Evolutionary conservation across 2,329 filamentous ascomycete genomes (phyloP).

Genomic region (Coniella vitis): DNA sequence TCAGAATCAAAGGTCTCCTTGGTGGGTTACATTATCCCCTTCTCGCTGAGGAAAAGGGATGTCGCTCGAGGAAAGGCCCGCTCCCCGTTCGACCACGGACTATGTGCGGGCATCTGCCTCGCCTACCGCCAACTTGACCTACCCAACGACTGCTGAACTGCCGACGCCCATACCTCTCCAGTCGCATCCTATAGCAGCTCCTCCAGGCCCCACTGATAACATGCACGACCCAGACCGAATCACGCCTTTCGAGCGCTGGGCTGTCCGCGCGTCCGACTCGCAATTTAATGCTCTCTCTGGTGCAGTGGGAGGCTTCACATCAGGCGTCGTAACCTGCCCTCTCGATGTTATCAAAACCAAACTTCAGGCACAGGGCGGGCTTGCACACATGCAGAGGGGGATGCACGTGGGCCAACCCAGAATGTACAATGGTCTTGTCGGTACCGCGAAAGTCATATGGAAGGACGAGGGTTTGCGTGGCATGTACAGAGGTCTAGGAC

Average conservation of each 20-base stretch:
- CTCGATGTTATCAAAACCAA: slow-evolving; percentile 99
- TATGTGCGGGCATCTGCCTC: slow-evolving; percentile 28
- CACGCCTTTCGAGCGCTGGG: slow-evolving; percentile 50
- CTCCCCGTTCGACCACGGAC: slow-evolving; percentile 19
- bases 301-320: slow-evolving; percentile 83
- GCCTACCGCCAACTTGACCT: slow-evolving; percentile 6
- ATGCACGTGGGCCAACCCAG: slow-evolving; percentile 42
- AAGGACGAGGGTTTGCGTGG: slow-evolving; percentile 80
- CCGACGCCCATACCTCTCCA: slow-evolving; percentile 3
- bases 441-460: slow-evolving; percentile 82
- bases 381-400: slow-evolving; percentile 47
- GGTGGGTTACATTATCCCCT: not conserved
- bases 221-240: slow-evolving; percentile 24
- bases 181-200: slow-evolving; percentile 8
- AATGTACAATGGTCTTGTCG: slow-evolving; percentile 80
- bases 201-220: slow-evolving; percentile 8
- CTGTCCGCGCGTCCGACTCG: slow-evolving; percentile 48
- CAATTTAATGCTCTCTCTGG: slow-evolving; percentile 80
- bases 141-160: slow-evolving; percentile 8
- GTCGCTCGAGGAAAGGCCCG: slow-evolving; percentile 12
- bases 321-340: slow-evolving; percentile 90
- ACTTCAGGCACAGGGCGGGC: slow-evolving; percentile 88
- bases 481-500: slow-evolving; percentile 87
- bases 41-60: slow-evolving; percentile 20
- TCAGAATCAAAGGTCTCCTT: slow-evolving; percentile 6